phyloP scores from a whole-genome alignment of 768 basidiomycete species.

The Cantharellus anzutake region DNA sequence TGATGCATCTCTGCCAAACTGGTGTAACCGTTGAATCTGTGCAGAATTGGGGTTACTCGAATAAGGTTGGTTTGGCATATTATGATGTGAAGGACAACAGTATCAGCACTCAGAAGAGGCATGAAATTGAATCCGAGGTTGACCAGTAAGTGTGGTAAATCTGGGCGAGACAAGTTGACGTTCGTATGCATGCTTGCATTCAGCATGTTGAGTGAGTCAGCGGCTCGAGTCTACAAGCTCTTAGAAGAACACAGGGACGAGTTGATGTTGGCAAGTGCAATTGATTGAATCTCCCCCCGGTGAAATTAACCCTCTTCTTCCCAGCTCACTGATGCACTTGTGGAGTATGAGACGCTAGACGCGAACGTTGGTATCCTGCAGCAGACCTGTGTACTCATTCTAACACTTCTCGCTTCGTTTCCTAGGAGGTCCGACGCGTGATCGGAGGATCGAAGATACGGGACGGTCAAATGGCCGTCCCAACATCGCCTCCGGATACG shows the following conservation, averaged over 20 bases:
- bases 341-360: constrained; percentile 88
- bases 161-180: neutral
- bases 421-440: constrained; percentile 57
- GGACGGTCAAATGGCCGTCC: constrained; percentile 10
- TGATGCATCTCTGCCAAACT: neutral
- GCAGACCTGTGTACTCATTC: neutral
- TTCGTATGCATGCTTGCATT: neutral
- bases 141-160: neutral
- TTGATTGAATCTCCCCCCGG: constrained; percentile 5
- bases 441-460: constrained; percentile 69
- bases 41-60: constrained; percentile 63
- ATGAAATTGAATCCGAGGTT: constrained; percentile 80
- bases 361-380: constrained; percentile 22
- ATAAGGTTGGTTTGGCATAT: constrained; percentile 64
- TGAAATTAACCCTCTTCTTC: neutral
- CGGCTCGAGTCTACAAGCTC: constrained; percentile 42
- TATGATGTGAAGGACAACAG: constrained; percentile 52
- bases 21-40: neutral
- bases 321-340: constrained; percentile 75
- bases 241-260: constrained; percentile 52
- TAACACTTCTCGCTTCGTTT: neutral
- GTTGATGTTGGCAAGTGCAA: constrained; percentile 40
- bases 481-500: neutral
- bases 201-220: constrained; percentile 49
- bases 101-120: constrained; percentile 55